Evolutionary conservation across 208 protist species (phyloP).

Genomic region (Naegleria lovaniensis): DNA sequence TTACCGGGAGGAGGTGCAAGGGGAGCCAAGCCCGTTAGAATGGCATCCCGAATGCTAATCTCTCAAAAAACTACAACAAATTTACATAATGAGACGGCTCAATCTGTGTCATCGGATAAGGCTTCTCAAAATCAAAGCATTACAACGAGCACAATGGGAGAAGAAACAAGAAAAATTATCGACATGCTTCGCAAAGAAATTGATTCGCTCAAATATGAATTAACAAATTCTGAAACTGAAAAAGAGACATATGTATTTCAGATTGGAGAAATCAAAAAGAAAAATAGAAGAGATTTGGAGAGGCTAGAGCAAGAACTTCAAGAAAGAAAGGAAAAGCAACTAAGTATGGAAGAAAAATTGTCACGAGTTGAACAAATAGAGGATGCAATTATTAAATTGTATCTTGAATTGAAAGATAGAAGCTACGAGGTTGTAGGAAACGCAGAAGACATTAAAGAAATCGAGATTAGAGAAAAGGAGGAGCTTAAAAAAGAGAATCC

Average conservation of each 20-base stretch:
- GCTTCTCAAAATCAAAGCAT: neutral
- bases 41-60: neutral
- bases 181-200: neutral
- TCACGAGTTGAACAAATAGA: neutral
- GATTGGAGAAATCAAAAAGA: conserved; percentile 14
- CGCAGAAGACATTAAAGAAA: neutral
- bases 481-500: conserved; percentile 7
- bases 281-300: neutral
- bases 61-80: neutral
- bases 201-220: neutral
- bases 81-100: neutral
- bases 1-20: too few species aligned
- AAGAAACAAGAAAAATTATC: neutral
- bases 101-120: neutral
- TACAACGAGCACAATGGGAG: neutral
- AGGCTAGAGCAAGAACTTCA: neutral
- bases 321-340: neutral
- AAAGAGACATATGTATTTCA: conserved; percentile 24
- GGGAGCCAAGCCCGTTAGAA: neutral
- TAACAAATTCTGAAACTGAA: conserved; percentile 8
- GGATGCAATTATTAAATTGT: conserved; percentile 11
- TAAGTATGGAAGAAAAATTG: conserved; percentile 4
- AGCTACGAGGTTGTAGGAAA: neutral
- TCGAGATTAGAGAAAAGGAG: neutral
- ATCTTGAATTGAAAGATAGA: conserved; percentile 21